Evolutionary conservation across 2,329 filamentous ascomycete genomes (phyloP).

Genomic region (Apiospora sp.): DNA sequence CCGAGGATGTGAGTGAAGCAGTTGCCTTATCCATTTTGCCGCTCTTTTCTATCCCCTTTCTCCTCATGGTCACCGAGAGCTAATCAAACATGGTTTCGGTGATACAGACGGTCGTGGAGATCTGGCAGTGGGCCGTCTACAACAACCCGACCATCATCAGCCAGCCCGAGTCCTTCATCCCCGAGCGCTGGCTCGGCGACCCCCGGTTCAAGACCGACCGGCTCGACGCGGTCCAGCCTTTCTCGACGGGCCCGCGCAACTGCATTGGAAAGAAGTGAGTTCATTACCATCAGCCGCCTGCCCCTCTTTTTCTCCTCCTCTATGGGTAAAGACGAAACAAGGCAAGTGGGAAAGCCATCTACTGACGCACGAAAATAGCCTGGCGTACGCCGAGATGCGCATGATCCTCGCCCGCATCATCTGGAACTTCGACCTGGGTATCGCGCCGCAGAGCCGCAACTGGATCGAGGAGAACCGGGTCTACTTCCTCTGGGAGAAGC

Average conservation of each 20-base stretch:
- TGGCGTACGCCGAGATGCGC: conserved; percentile 47
- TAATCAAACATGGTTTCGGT: background rate
- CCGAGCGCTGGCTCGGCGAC: conserved; percentile 42
- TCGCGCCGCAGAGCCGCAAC: conserved; percentile 32
- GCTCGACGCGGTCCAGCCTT: conserved; percentile 37
- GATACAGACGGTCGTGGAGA: conserved; percentile 42
- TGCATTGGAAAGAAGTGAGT: conserved; percentile 44
- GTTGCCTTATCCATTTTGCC: background rate
- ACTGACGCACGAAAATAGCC: conserved; percentile 30
- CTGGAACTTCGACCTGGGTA: conserved; percentile 43
- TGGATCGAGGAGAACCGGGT: background rate
- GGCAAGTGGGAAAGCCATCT: conserved; percentile 19
- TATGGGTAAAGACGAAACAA: conserved; percentile 34
- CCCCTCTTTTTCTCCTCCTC: too few species aligned
- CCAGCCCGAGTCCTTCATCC: conserved; percentile 42
- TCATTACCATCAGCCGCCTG: background rate
- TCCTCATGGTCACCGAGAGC: background rate
- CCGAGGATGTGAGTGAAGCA: conserved; percentile 32
- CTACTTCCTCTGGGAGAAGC: conserved; percentile 21
- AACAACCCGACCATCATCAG: conserved; percentile 38
- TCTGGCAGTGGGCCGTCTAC: conserved; percentile 36
- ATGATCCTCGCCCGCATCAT: conserved; percentile 43
- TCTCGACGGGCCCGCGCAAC: conserved; percentile 41
- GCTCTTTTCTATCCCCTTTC: too few species aligned
- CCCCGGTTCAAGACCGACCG: conserved; percentile 38